A percentile compares a stretch with the other conserved stretches of the same genome.
phyloP scores from a whole-genome alignment of 805 yeast genomes.

The Debaryomyces tyrocola region DNA sequence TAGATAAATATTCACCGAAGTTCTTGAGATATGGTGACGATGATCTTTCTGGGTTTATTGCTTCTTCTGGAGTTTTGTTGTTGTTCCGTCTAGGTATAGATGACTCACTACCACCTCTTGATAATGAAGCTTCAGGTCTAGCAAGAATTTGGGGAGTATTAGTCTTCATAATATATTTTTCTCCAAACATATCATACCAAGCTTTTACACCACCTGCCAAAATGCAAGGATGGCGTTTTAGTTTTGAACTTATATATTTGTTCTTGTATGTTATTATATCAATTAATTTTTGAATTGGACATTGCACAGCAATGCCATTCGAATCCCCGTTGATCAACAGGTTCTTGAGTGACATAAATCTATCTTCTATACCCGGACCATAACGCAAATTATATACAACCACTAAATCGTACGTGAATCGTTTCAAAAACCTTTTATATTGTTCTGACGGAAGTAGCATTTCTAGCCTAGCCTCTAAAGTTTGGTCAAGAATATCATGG shows the following conservation, averaged over 20 bases:
- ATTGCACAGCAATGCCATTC: slow-evolving; percentile 45
- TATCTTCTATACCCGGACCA: slow-evolving; percentile 25
- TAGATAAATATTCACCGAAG: slow-evolving; percentile 30
- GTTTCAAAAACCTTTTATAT: slow-evolving; percentile 47
- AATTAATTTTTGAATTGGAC: slow-evolving; percentile 56
- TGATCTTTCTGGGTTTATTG: background rate
- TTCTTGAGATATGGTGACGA: slow-evolving; percentile 27
- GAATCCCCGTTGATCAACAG: slow-evolving; percentile 33
- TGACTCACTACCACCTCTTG: slow-evolving; percentile 11
- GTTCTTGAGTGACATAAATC: slow-evolving; percentile 36
- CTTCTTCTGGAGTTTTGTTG: slow-evolving; percentile 5
- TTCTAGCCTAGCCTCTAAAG: slow-evolving; percentile 62
- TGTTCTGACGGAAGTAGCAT: slow-evolving; percentile 58
- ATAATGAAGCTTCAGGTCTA: slow-evolving; percentile 18
- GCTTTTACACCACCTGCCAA: slow-evolving; percentile 37
- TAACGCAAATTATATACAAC: slow-evolving; percentile 60
- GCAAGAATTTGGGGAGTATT: slow-evolving; percentile 10
- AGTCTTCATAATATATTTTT: slow-evolving; percentile 17
- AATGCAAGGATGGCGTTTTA: slow-evolving; percentile 31
- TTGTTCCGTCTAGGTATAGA: slow-evolving; percentile 3
- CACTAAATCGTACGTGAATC: slow-evolving; percentile 60
- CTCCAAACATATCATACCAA: slow-evolving; percentile 36
- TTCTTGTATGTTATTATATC: slow-evolving; percentile 30
- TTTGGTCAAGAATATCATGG: slow-evolving; percentile 53
- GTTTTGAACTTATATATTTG: slow-evolving; percentile 32